phyloP scores from a whole-genome alignment of 1,139 yeast genomes.

The Hyphopichia burtonii region DNA sequence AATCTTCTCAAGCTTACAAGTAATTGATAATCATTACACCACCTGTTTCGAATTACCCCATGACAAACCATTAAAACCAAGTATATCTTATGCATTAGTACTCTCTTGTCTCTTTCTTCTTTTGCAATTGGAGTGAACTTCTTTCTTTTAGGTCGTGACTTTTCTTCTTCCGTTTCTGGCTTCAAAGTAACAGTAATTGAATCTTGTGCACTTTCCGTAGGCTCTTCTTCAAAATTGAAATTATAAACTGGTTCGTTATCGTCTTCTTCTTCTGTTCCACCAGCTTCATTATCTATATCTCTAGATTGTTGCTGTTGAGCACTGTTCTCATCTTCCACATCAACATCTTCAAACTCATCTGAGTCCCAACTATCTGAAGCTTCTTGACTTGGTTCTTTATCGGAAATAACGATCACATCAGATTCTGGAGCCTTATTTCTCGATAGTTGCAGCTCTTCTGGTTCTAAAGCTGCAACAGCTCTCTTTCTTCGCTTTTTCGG shows the following conservation, averaged over 20 bases:
- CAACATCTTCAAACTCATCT: constrained; percentile 36
- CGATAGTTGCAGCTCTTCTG: background rate
- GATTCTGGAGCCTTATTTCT: background rate
- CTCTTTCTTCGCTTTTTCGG: constrained; percentile 7
- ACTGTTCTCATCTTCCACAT: constrained; percentile 15
- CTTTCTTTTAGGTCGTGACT: constrained; percentile 14
- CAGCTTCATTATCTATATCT: background rate
- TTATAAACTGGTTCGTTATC: constrained; percentile 15
- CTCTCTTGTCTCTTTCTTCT: constrained; percentile 55
- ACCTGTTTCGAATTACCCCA: constrained; percentile 65
- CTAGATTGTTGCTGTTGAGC: no score
- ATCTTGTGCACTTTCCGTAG: constrained; percentile 6
- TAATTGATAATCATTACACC: constrained; percentile 61
- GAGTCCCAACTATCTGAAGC: constrained; percentile 20
- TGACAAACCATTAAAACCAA: constrained; percentile 60
- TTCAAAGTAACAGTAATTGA: constrained; percentile 7
- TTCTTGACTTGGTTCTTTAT: constrained; percentile 6
- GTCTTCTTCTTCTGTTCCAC: background rate
- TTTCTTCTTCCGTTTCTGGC: constrained; percentile 1
- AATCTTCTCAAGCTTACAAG: constrained; percentile 36
- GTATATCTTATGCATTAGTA: constrained; percentile 57
- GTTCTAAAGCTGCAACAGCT: background rate
- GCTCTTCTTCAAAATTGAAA: constrained; percentile 9
- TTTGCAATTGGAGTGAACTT: constrained; percentile 40
- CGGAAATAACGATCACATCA: constrained; percentile 7